Evolutionary conservation across 345 rosid species (phyloP), one percentile per base, ranked within the genome.

Genomic region (Moricandia moricandioides): DNA sequence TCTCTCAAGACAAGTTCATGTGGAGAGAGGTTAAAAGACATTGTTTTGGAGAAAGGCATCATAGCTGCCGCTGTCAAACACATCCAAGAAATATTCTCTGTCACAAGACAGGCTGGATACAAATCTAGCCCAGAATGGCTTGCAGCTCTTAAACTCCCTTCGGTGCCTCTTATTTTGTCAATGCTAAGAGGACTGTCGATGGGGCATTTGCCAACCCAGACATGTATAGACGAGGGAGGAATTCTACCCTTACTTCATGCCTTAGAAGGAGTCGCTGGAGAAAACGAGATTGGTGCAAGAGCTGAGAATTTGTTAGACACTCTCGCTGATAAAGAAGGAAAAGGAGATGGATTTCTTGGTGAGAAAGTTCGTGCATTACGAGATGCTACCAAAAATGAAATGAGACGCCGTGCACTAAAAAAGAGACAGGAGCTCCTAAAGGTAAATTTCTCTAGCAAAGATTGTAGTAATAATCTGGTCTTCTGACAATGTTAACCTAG

Each of bases 1-100:
- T 95, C 99, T 24, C 94, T 95, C 8, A 92, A 89, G 84, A 92
- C 99, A 60, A 95, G 99, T 82, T 95, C 96, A 51, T 92, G 97
- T 79, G 97, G 99, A 64, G 98, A 92, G 87, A 88, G 96, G 79
- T 73, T 90, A 84, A 95, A 95, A 82, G 97, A 92, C 76, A 95
- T 92, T 49, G 89, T 95, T 61, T 80, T 92, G 51, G 96, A 89
- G 86, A 89, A 88, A 80, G 97, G 96, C 67, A 92, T 92, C 69
- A 85, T 83, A 14, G 86, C 81, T 72, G 91, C 86, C 84, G 97
- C 99, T 8, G 93, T 95, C 69, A 79, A 80, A 74, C 90, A 95
- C 83, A 76, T 95, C 56, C 85, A 82, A 61, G 96, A 85, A 67
- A 84, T 81, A 80, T 95, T 95, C 70, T 86, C 92, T 52, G 84